Evolutionary conservation across 1,284 basidiomycete genomes (phyloP).

Genomic region (Ceratobasidium sp.): DNA sequence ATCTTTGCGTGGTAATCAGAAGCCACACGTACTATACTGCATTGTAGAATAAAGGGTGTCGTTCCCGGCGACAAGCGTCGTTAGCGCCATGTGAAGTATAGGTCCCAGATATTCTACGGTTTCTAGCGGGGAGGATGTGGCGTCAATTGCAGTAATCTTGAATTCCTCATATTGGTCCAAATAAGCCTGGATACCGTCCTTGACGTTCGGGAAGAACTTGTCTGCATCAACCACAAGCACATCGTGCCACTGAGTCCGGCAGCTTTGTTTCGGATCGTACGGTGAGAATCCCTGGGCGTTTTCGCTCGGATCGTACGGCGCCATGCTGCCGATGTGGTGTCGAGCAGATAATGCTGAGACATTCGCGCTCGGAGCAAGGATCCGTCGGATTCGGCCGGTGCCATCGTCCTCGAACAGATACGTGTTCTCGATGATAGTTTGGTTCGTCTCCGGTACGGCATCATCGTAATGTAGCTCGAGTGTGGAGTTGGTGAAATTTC

Average conservation of each 20-base stretch:
- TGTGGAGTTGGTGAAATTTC: background rate
- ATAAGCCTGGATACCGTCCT: slow-evolving; percentile 32
- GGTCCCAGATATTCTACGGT: slow-evolving; percentile 19
- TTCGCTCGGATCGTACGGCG: slow-evolving; percentile 6
- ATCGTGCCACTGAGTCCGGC: slow-evolving; percentile 31
- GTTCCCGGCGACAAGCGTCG: slow-evolving; percentile 21
- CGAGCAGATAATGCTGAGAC: slow-evolving; percentile 6
- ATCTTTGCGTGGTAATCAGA: no score
- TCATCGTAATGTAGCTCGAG: slow-evolving; percentile 4
- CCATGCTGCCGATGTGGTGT: slow-evolving; percentile 22
- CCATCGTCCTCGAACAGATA: slow-evolving; percentile 31
- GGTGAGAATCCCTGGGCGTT: slow-evolving; percentile 30
- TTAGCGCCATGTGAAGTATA: slow-evolving; percentile 14
- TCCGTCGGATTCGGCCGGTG: slow-evolving; percentile 15
- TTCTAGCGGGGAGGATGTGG: background rate
- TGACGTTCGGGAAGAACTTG: slow-evolving; percentile 35
- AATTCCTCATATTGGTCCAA: slow-evolving; percentile 31
- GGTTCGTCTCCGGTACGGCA: slow-evolving; percentile 26
- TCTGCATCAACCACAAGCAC: slow-evolving; percentile 20
- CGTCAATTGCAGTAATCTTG: slow-evolving; percentile 11
- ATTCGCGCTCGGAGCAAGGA: slow-evolving; percentile 1
- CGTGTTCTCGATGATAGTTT: slow-evolving; percentile 18
- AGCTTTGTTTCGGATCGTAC: slow-evolving; percentile 21
- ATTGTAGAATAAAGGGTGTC: slow-evolving; percentile 27
- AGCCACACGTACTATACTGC: slow-evolving; percentile 20